These are phyloP conservation scores for Nakazawaea wickerhamii DNA, from an alignment of 805 yeast species.

Conservation along the genomic window DNA sequence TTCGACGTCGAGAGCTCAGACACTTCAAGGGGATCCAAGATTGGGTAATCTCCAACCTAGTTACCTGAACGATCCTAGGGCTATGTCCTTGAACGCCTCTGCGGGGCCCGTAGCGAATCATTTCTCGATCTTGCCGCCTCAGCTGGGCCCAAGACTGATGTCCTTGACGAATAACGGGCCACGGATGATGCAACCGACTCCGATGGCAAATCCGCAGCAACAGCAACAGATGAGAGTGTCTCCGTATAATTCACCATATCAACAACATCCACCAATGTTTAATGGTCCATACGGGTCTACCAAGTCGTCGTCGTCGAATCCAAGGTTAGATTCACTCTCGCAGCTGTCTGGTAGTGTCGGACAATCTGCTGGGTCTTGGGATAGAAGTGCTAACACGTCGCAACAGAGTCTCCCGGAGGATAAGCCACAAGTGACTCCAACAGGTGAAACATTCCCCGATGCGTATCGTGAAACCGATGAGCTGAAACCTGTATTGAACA, in stretches of 20 bases:
- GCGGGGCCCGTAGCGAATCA: constrained; percentile 11
- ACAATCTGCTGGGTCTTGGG: background rate
- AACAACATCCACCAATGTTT: constrained; percentile 9
- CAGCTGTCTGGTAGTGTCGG: constrained; percentile 4
- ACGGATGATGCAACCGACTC: constrained; percentile 12
- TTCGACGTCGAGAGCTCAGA: constrained; percentile 6
- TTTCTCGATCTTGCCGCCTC: constrained; percentile 10
- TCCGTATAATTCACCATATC: constrained; percentile 6
- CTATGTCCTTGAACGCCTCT: constrained; percentile 35
- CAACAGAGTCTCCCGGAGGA: constrained; percentile 8
- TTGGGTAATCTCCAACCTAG: constrained; percentile 23
- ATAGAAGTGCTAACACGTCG: constrained; percentile 9
- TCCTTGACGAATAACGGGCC: constrained; percentile 20
- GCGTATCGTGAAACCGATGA: background rate
- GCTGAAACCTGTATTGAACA: constrained; percentile 11
- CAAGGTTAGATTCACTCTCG: background rate
- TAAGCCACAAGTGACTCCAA: background rate
- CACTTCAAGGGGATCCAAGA: constrained; percentile 23
- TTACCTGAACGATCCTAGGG: constrained; percentile 29
- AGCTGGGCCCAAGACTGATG: constrained; percentile 25
- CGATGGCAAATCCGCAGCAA: constrained; percentile 11
- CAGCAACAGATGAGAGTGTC: constrained; percentile 11
- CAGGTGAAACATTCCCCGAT: background rate
- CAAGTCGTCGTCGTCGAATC: background rate
- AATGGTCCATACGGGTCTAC: background rate